Base-by-base conservation (phyloP, 345 rosid species). In the Gossypium sturtianum region DNA sequence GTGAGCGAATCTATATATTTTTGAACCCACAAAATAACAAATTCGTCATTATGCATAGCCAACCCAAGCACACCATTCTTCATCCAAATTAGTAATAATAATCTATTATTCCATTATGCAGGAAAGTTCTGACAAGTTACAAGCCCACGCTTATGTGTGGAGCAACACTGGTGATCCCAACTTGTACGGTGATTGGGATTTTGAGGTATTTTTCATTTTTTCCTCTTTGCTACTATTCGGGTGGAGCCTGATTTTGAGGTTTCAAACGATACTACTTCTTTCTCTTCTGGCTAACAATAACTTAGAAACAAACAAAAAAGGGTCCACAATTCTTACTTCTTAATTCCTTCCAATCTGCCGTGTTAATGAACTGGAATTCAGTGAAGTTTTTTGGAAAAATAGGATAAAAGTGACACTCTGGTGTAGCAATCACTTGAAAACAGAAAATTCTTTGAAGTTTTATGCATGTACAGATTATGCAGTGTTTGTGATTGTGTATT, bases 101-200 rank as follows among this genome's bases (percentile, higher is more conserved):
- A 3, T 11, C 13, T 9, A 10, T 61, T 25, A 10, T 73, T 17
- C 34, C 23, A 22, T 73, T 70, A 59, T 84, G 72, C 90, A 94
- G 98, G 90, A 83, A 62, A 56, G 58, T 80, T 81, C 86, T 72
- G 83, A 82, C 67, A 86, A 79, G 79, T 63, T 89, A 73, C 85
- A 79, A 74, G 91, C 85, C n/a, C 57, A 83, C 61, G 79, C 97
- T 38, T 95, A 93, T 61, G 88, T 95, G 34, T 93, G 99, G 99
- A 60, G 45, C 53, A 70, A 91, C 75, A 75, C 77, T 59, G 61
- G 84, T 66, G 98, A 95, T 81, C 92, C 92, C 1, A 79, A 86
- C 83, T 84, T 95, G 81, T 87, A 81, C 70, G 99, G 98, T 1
- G 89, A 93, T 22, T 93, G 98, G 98, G 85, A 90, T 78, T 87